Conservation (phyloP, 2,329 filamentous ascomycete species). For the Cladosporium sp. region DNA sequence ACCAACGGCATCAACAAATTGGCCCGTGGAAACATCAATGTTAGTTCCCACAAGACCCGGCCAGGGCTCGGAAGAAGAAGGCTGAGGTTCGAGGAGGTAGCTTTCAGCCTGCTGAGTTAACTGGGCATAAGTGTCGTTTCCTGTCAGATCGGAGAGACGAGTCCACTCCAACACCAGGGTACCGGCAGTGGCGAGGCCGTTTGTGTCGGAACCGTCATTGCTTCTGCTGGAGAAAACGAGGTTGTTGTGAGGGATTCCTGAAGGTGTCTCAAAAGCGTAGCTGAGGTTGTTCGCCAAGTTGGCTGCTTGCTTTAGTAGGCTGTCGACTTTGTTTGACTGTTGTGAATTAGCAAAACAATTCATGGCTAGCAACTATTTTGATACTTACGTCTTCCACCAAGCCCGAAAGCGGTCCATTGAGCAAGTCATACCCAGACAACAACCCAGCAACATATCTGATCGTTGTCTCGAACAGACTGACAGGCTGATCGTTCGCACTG, state of each 20-base stretch:
- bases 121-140: conserved; percentile 60
- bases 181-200: conserved; percentile 72
- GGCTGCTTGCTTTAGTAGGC: conserved; percentile 63
- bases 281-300: conserved; percentile 68
- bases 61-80: conserved; percentile 63
- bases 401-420: conserved; percentile 60
- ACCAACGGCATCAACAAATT: conserved; percentile 63
- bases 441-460: conserved; percentile 83
- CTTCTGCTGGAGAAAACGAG: conserved; percentile 54
- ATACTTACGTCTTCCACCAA: conserved; percentile 32
- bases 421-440: conserved; percentile 69
- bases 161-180: conserved; percentile 83
- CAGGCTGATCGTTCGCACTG: conserved; percentile 43
- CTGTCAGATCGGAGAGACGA: conserved; percentile 70
- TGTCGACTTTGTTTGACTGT: conserved; percentile 45
- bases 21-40: conserved; percentile 61
- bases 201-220: conserved; percentile 50
- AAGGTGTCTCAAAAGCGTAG: conserved; percentile 72
- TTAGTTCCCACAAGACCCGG: conserved; percentile 70
- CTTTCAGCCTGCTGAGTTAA: conserved; percentile 65
- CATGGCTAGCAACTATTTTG: neutral
- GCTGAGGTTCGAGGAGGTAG: conserved; percentile 65
- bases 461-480: conserved; percentile 86
- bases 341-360: neutral
- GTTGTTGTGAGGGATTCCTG: conserved; percentile 69